Evolutionary conservation across 2,329 filamentous ascomycete genomes (phyloP).

Genomic region (Leptographium wingfieldii): DNA sequence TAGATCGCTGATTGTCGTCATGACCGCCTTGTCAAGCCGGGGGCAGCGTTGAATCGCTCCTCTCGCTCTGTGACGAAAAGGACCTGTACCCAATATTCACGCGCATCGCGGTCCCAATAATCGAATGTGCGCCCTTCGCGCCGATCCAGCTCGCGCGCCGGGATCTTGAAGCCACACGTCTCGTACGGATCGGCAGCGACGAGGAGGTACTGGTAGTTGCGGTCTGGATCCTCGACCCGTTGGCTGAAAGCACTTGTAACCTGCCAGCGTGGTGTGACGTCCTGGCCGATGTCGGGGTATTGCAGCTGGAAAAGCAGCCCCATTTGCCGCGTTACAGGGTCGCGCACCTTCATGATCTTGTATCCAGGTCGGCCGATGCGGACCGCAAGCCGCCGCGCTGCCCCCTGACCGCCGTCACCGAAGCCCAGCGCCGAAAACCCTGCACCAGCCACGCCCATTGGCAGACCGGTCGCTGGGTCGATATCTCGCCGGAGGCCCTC

Average conservation of each 20-base stretch:
- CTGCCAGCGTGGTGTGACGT: conserved; percentile 68
- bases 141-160: conserved; percentile 83
- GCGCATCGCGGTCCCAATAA: conserved; percentile 90
- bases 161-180: conserved; percentile 92
- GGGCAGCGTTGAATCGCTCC: conserved; percentile 65
- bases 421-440: conserved; percentile 39
- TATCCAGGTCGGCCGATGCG: conserved; percentile 96
- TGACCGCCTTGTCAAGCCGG: conserved; percentile 40
- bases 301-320: conserved; percentile 93
- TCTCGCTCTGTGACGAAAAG: conserved; percentile 98
- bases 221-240: conserved; percentile 87
- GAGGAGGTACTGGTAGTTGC: conserved; percentile 86
- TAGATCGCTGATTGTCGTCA: conserved; percentile 15
- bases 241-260: conserved; percentile 99
- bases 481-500: conserved; percentile 62
- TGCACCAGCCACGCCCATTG: conserved; percentile 64
- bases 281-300: conserved; percentile 77
- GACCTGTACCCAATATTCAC: conserved; percentile 95
- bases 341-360: conserved; percentile 92
- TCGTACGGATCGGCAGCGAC: conserved; percentile 97
- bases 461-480: conserved; percentile 55
- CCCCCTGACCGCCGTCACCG: conserved; percentile 23
- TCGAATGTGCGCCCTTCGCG: conserved; percentile 80
- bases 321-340: conserved; percentile 77
- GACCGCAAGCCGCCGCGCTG: conserved; percentile 64